Base-by-base conservation (phyloP, 257 asterid species). In the Ehretia macrophylla region DNA sequence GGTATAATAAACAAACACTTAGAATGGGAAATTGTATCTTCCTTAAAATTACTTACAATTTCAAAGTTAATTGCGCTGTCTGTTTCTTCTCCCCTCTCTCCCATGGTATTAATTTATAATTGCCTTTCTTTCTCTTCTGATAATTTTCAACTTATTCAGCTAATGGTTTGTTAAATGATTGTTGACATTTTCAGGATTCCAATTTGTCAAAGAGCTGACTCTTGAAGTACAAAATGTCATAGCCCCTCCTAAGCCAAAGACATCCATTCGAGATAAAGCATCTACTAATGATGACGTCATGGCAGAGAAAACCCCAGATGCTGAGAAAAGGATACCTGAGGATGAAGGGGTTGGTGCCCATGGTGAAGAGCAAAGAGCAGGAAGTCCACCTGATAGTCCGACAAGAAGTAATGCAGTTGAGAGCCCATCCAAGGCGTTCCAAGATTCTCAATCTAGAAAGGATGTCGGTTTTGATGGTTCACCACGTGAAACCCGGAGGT, bases 191-290 rank as follows among this genome's bases (percentile, higher is more conserved):
- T 21, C 82, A 93, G 97, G 95, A 63, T 89, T 81, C 81, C 66
- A 84, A 48, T 73, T 65, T 20, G 92, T 85, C 62, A 86, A 93
- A 64, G 99, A 93, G 84, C 89, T 89, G 63, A 89, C 96, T 49
- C 91, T 85, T 66, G 97, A 93, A 8, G 90, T 89, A 72, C 78
- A 85, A 77, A 93, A 89, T 75, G 84, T 85, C 68, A 27, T 76
- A 68, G 97, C 96, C 39, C 93, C 90, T 76, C 88, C 92, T 14
- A 86, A 83, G 72, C 83, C 80, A 11, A 93, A 83, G 76, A 51
- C 84, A 58, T 67, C 90, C 22, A 70, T 85, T 71, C 64, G 85
- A 65, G 96, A 93, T 50, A 82, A 74, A 56, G 75, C 81, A 65
- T 49, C 80, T 63, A 65, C 77, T 19, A 45, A 79, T 52, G 71